phyloP scores from a whole-genome alignment of 441 rosid genomes.

The Croton laevigatus region DNA sequence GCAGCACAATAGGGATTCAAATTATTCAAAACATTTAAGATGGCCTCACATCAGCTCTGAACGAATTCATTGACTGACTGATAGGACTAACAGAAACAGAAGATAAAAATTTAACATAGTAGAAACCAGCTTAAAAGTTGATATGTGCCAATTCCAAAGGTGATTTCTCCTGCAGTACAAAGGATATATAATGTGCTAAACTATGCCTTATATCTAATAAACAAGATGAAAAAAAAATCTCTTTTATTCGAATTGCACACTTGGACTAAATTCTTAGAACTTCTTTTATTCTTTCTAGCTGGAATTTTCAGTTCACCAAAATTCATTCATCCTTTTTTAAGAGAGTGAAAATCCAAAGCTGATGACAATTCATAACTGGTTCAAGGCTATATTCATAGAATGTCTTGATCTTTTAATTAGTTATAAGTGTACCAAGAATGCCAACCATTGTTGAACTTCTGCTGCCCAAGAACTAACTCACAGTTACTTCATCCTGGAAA shows the following conservation, averaged over 20 bases:
- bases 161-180: background rate
- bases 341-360: background rate
- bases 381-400: background rate
- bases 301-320: background rate
- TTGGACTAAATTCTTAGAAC: background rate
- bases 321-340: background rate
- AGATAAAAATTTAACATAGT: background rate
- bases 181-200: background rate
- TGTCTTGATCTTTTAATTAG: background rate
- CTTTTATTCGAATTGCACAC: background rate
- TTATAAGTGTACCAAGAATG: background rate
- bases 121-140: background rate
- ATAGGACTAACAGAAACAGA: background rate
- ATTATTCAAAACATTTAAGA: background rate
- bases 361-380: background rate
- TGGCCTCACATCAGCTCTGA: background rate
- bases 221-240: background rate
- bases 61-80: background rate
- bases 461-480: background rate
- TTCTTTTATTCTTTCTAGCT: background rate
- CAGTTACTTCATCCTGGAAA: background rate
- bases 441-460: background rate
- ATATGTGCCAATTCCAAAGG: background rate
- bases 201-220: background rate
- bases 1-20: too few relatives aligned